Evolutionary conservation across 2,329 filamentous ascomycete genomes (phyloP).

Genomic region (Colletotrichum sp.): DNA sequence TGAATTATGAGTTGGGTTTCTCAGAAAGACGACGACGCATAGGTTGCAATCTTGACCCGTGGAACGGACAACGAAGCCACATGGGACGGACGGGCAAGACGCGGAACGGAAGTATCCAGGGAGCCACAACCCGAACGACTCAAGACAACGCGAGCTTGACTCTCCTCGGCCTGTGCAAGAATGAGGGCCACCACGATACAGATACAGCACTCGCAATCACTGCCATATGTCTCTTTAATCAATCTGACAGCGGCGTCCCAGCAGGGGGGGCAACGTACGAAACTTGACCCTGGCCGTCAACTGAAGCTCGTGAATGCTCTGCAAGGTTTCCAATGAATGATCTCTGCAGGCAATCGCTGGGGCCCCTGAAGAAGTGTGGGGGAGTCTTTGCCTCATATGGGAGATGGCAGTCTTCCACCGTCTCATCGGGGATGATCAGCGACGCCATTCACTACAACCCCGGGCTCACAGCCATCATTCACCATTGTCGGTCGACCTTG

Average conservation of each 20-base stretch:
- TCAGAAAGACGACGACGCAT: background rate
- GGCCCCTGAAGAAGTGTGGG: constrained; percentile 8
- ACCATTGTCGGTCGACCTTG: background rate
- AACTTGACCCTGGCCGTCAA: background rate
- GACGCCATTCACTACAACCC: background rate
- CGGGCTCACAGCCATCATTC: background rate
- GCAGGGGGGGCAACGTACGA: constrained; percentile 4
- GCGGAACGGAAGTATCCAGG: background rate
- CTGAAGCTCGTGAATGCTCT: constrained; percentile 4
- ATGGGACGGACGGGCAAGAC: background rate
- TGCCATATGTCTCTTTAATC: background rate
- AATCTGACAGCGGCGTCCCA: constrained; percentile 2
- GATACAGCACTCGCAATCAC: background rate
- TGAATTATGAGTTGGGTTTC: background rate
- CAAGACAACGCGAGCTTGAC: background rate
- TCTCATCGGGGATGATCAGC: constrained; percentile 16
- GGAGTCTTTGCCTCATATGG: constrained; percentile 13
- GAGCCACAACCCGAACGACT: background rate
- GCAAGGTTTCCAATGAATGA: constrained; percentile 12
- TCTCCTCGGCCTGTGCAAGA: background rate
- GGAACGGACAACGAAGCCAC: background rate
- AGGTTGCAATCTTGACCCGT: background rate
- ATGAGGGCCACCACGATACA: background rate
- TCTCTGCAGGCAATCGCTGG: constrained; percentile 12
- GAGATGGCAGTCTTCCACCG: background rate